phyloP scores from a whole-genome alignment of 768 basidiomycete species.

The Coprinellus aureogranulatus region DNA sequence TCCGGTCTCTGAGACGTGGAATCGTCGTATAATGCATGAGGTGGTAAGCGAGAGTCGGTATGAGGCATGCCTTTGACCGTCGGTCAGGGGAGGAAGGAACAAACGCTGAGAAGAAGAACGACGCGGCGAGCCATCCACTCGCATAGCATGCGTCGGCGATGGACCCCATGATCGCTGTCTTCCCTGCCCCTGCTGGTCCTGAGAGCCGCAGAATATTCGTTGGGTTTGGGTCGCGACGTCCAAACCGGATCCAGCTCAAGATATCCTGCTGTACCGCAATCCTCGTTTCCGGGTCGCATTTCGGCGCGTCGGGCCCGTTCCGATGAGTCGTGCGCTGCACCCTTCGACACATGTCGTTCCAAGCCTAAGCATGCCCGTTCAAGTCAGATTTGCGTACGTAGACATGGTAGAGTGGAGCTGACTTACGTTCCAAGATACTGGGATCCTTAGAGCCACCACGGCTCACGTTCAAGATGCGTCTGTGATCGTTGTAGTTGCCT shows the following conservation, averaged over 20 bases:
- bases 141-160: conserved; percentile 18
- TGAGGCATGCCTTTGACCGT: conserved; percentile 17
- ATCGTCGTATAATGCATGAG: conserved; percentile 10
- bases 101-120: conserved; percentile 34
- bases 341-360: too few relatives aligned
- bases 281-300: not conserved
- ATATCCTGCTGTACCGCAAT: not conserved
- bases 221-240: not conserved
- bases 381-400: too few relatives aligned
- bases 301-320: not conserved
- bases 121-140: conserved; percentile 22
- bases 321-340: not conserved
- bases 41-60: conserved; percentile 32
- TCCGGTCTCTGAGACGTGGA: not conserved
- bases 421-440: too few relatives aligned
- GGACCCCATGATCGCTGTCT: conserved; percentile 25
- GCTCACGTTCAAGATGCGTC: too few relatives aligned
- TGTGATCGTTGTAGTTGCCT: too few relatives aligned
- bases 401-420: too few relatives aligned
- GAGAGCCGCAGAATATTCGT: conserved; percentile 16
- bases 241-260: not conserved
- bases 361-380: too few relatives aligned
- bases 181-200: conserved; percentile 25
- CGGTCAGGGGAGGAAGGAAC: conserved; percentile 18
- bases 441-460: too few relatives aligned